Base-by-base conservation (phyloP, 169 alveolate species). In the Cryptosporidium tyzzeri region DNA sequence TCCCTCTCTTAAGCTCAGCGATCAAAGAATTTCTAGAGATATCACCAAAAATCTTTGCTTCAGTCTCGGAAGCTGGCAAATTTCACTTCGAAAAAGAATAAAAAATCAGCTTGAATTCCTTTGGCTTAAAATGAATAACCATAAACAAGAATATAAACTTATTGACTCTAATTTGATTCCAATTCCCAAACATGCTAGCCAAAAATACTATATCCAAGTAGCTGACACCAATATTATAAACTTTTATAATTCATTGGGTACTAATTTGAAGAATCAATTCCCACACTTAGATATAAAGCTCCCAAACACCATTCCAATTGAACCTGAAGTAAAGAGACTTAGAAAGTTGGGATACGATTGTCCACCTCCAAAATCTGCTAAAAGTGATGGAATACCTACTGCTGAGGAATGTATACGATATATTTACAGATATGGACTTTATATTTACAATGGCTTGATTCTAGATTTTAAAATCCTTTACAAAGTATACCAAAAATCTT, bases 311-410 rank as follows among this genome's bases (percentile, higher is more conserved):
- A 53, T 8, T 35, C 89, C 89, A 5, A 29, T 80, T 14, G 80
- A 59, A 41, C 75, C 62, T 12, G 89, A 80, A 48, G 75, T 80
- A 33, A 41, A 26, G 68, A 44, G 31, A 2, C 55, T 80, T 14
- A 80, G 68, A 41, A 80, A 80, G 51, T 74, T 80, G 0, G 89
- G 89, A 16, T 80, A 80, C 16, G 75, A 80, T n/a, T 80, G 89
- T 37, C 75, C 65, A 14, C 74, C 74, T 44, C 85, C 85, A 9
- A 80, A 48, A 44, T 26, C 68, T 9, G 16, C 10, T 26, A 45
- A 65, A 80, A 80, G 67, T 41, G 75, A 80, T 21, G 89, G 61
- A 16, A 18, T 80, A 16, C 89, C 74, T 0, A 41, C 74, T 6
- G 89, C 75, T 37, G 55, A 44, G 2, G 75, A 80, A 29, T 80